Percentiles rank a stretch among this genome's conserved stretches.
These are phyloP conservation scores for Lonicera japonica DNA, from an alignment of 129 eudicot genomes.

Conservation along the genomic window DNA sequence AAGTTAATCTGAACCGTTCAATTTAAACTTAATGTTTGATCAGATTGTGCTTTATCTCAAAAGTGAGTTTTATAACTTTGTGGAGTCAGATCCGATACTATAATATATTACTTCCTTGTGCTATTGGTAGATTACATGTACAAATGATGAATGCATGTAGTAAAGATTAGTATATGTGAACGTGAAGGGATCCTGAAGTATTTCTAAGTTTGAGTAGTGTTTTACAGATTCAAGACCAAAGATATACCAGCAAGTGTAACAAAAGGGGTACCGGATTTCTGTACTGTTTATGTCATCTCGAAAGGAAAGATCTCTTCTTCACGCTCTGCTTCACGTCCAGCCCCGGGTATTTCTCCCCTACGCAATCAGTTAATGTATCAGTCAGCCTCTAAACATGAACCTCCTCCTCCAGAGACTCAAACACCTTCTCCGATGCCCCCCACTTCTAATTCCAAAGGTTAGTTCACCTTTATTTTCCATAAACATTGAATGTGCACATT, in stretches of 20 bases:
- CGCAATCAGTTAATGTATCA: slow-evolving; percentile 35
- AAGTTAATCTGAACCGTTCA: too few species aligned
- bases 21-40: too few species aligned
- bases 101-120: too few species aligned
- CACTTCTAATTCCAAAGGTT: slow-evolving; percentile 30
- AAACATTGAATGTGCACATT: neutral
- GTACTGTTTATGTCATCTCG: slow-evolving; percentile 64
- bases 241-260: slow-evolving; percentile 55
- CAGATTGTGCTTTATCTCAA: too few species aligned
- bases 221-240: slow-evolving; percentile 54
- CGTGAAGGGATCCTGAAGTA: neutral
- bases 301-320: slow-evolving; percentile 69
- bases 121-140: too few species aligned
- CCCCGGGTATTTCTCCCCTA: slow-evolving; percentile 51
- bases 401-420: slow-evolving; percentile 4
- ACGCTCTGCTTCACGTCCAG: slow-evolving; percentile 60
- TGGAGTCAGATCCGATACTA: too few species aligned
- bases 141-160: too few species aligned
- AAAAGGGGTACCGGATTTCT: slow-evolving; percentile 60
- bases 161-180: too few species aligned
- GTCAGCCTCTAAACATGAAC: slow-evolving; percentile 16
- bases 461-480: neutral
- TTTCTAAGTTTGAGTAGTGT: slow-evolving; percentile 13
- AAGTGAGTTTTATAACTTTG: too few species aligned
- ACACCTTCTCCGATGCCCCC: slow-evolving; percentile 9